Conservation (phyloP, 2,329 filamentous ascomycete species). For the Botrytis paeoniae region DNA sequence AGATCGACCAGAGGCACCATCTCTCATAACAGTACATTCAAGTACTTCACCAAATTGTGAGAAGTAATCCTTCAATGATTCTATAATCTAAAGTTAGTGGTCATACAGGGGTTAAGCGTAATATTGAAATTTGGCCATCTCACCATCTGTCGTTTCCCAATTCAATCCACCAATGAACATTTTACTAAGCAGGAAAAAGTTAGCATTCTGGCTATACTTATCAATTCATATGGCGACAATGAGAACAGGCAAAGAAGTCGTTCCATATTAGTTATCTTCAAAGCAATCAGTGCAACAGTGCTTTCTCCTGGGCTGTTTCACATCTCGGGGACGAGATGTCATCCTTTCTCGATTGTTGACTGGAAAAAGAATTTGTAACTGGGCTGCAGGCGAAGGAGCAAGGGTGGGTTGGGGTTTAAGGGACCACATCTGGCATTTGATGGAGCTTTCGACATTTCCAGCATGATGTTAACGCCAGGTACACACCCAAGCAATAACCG, state of each 20-base stretch:
- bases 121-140: slow-evolving; percentile 30
- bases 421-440: slow-evolving; percentile 11
- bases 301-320: slow-evolving; percentile 4
- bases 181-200: slow-evolving; percentile 61
- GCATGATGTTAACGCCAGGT: slow-evolving; percentile 7
- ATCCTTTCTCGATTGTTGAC: not conserved
- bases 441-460: slow-evolving; percentile 11
- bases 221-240: slow-evolving; percentile 9
- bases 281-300: not conserved
- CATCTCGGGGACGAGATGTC: not conserved
- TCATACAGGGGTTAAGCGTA: not conserved
- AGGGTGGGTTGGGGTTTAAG: slow-evolving; percentile 8
- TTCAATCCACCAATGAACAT: slow-evolving; percentile 99
- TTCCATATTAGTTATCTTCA: not conserved
- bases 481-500: slow-evolving; percentile 15
- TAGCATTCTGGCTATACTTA: slow-evolving; percentile 25
- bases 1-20: slow-evolving; percentile 88
- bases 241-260: slow-evolving; percentile 20
- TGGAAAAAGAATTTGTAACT: slow-evolving; percentile 1
- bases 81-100: slow-evolving; percentile 47
- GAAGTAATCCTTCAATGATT: slow-evolving; percentile 95
- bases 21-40: slow-evolving; percentile 99
- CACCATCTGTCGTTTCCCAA: slow-evolving; percentile 98
- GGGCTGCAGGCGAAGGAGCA: slow-evolving; percentile 16
- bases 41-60: slow-evolving; percentile 96